These are phyloP conservation scores for Euptelea pleiosperma DNA, from an alignment of 164 flowering plant species.

Conservation along the genomic window DNA sequence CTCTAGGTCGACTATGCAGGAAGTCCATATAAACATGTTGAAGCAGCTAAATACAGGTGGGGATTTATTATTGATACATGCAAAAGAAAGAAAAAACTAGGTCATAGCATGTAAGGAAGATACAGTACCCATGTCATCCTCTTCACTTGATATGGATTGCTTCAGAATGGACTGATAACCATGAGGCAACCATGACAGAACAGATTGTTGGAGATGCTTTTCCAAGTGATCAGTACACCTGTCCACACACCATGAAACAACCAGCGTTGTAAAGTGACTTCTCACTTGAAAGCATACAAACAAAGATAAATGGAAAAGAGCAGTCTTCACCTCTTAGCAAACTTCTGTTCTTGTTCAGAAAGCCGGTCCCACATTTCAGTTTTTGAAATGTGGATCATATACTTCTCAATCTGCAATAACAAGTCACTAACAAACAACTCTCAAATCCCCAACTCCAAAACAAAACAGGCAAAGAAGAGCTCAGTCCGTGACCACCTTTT, in stretches of 20 bases:
- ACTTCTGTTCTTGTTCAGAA: conserved; percentile 62
- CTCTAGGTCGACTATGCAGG: no score
- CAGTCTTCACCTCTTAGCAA: conserved; percentile 51
- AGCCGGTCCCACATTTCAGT: conserved; percentile 58
- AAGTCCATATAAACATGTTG: no score
- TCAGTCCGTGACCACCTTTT: conserved; percentile 50
- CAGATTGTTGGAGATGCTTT: conserved; percentile 65
- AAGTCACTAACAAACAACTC: conserved; percentile 4
- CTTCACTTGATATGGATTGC: conserved; percentile 88
- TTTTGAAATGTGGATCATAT: conserved; percentile 59
- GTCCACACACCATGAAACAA: conserved; percentile 6
- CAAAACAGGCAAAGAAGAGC: neutral
- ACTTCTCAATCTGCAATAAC: conserved; percentile 71
- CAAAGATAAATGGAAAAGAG: neutral
- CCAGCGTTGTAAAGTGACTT: neutral
- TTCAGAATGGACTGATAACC: conserved; percentile 64
- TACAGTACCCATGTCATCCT: conserved; percentile 83
- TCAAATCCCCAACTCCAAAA: neutral
- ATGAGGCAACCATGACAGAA: conserved; percentile 69
- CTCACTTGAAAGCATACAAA: neutral
- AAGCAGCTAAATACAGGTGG: no score
- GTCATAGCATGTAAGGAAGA: neutral
- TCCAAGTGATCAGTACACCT: conserved; percentile 66
- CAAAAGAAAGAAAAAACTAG: neutral
- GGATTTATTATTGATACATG: no score